Evolutionary conservation across 2,329 filamentous ascomycete genomes (phyloP).

Genomic region (Ilyonectria mors-panacis): DNA sequence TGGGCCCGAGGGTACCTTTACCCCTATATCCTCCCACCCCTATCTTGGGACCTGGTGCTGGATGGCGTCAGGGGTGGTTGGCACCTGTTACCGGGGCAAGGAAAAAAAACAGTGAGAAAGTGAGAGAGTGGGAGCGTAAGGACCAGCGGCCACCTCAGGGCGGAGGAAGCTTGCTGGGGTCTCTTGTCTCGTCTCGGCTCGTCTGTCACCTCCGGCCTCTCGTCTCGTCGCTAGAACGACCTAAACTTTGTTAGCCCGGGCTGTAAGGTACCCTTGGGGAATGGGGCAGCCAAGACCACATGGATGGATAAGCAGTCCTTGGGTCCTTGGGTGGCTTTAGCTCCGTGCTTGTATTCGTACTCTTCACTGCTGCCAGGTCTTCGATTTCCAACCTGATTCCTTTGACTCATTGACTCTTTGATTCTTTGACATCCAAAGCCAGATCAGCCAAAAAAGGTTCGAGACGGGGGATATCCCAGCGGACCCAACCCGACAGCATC

Average conservation of each 20-base stretch:
- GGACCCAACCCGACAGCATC: conserved; percentile 40
- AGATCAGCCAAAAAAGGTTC: conserved; percentile 30
- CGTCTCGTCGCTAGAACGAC: conserved; percentile 7
- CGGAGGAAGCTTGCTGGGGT: conserved; percentile 12
- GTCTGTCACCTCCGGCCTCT: conserved; percentile 14
- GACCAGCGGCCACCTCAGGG: neutral
- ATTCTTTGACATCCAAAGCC: conserved; percentile 11
- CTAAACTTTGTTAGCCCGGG: conserved; percentile 27
- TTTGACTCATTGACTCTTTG: conserved; percentile 4
- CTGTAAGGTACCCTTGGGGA: conserved; percentile 27
- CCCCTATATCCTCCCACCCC: conserved; percentile 40
- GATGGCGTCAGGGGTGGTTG: conserved; percentile 41
- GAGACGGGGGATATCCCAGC: conserved; percentile 47
- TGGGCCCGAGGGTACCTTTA: conserved; percentile 11
- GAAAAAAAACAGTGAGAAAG: conserved; percentile 7
- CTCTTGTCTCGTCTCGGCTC: conserved; percentile 25
- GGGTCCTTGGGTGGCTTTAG: neutral
- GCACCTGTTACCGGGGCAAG: conserved; percentile 10
- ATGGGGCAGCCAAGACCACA: conserved; percentile 25
- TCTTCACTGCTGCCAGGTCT: conserved; percentile 13
- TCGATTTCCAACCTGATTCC: conserved; percentile 10
- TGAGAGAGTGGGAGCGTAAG: conserved; percentile 1
- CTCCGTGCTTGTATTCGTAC: conserved; percentile 8
- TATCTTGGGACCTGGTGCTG: conserved; percentile 40
- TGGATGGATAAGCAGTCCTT: conserved; percentile 19